Evolutionary conservation across 208 protist genomes (phyloP), one percentile per base, ranked within the genome.

Genomic region (Phytomonas sp.): DNA sequence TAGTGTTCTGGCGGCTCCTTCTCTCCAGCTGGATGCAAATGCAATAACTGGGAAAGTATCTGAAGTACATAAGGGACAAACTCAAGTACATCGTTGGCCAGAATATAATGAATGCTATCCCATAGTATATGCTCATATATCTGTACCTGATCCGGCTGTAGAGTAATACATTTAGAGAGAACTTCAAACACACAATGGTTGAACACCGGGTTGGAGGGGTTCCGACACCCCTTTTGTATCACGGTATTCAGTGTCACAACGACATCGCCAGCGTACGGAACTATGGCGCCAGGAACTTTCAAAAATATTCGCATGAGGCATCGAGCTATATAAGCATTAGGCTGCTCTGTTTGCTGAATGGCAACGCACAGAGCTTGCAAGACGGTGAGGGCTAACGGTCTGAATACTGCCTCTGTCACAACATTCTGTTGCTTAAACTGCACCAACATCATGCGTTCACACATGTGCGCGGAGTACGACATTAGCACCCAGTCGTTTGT

Each of bases 61-160:
- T 99, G 98, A 73, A 98, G 96, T 28, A 90, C 90, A 75, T 99
- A 99, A 23, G 98, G 97, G n/a, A 93, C 77, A 69, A 98, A 98
- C 78, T 99, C 97, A 61, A 82, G 36, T 37, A 98, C 89, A 76
- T 98, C 96, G 62, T 93, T 83, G 7, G 76, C 67, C 2, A 99
- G 80, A 64, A 98, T 93, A 75, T 79, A 77, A 33, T 84, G 74
- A 64, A 98, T 88, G 31, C 77, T 79, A 28, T 83, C 76, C 81
- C 97, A 97, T 32, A 99, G 74, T 9, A 74, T 60, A 26, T 69
- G 66, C 76, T 99, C 96, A 71, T 98, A 85, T 32, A 68, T 79
- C 6, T 69, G 30, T 5, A 80, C 73, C 46, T 83, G 71, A 28
- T 77, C 40, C 13, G 83, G 83, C 33, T 77, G 71, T 17, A 87